A percentile compares a stretch with the other conserved stretches of the same genome.
Evolutionary conservation across 257 asterid species (phyloP).

Genomic region (Avicennia marina): DNA sequence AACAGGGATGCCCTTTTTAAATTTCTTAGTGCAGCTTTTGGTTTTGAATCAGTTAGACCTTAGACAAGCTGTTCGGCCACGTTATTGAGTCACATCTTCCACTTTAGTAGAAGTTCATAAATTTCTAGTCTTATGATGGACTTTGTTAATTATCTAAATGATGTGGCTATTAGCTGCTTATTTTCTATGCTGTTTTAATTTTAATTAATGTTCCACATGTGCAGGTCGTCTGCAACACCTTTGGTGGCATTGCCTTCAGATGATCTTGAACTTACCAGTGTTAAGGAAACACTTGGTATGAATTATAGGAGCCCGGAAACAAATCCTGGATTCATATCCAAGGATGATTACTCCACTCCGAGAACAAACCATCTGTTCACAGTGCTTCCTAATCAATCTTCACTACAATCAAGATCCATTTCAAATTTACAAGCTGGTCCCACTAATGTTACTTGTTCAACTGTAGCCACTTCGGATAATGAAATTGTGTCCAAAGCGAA

Average conservation of each 20-base stretch:
- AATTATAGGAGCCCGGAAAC: conserved; percentile 24
- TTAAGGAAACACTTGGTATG: conserved; percentile 58
- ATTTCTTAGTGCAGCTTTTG: too few species aligned
- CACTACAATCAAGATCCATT: conserved; percentile 28
- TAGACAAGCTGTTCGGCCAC: conserved; percentile 1
- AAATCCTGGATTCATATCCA: conserved; percentile 33
- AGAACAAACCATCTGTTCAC: conserved; percentile 22
- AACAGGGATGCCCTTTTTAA: too few species aligned
- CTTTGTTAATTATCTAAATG: neutral
- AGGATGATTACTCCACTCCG: conserved; percentile 35
- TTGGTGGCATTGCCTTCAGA: conserved; percentile 23
- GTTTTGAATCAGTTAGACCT: neutral
- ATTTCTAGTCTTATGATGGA: neutral
- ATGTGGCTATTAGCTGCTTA: too few species aligned
- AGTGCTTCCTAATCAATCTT: conserved; percentile 30
- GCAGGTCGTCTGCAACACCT: conserved; percentile 52
- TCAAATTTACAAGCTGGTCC: conserved; percentile 31
- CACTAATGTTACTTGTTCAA: conserved; percentile 23
- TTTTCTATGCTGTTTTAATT: conserved; percentile 18
- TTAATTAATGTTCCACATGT: conserved; percentile 13
- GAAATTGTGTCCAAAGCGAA: conserved; percentile 27
- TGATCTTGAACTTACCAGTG: conserved; percentile 52
- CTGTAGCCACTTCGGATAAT: conserved; percentile 48
- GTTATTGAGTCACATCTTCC: neutral
- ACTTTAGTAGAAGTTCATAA: neutral